Evolutionary conservation across 441 rosid genomes (phyloP).

Genomic region (Corymbia citriodora): DNA sequence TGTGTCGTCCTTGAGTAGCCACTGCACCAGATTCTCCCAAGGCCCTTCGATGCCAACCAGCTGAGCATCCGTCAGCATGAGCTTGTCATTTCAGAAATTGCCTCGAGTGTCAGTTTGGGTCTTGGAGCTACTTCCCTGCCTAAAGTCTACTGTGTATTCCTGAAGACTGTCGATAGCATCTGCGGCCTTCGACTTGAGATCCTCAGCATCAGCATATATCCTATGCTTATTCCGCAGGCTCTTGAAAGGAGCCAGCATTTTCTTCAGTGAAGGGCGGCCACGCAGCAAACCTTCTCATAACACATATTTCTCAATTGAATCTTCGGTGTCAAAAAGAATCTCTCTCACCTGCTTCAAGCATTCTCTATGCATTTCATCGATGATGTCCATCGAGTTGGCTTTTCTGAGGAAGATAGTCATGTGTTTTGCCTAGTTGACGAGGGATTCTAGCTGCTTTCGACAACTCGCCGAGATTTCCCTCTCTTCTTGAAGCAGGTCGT

Average conservation of each 20-base stretch:
- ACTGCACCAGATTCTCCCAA: background rate
- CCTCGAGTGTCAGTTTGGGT: background rate
- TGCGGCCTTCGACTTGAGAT: background rate
- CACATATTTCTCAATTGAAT: background rate
- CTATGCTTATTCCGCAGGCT: background rate
- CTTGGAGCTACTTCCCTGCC: background rate
- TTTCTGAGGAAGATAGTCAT: background rate
- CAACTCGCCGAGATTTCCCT: background rate
- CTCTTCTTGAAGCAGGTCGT: background rate
- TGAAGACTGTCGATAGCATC: background rate
- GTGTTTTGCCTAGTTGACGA: background rate
- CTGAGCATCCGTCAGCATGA: background rate
- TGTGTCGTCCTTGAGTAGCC: background rate
- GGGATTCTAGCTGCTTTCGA: background rate
- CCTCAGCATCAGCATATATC: background rate
- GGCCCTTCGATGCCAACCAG: background rate
- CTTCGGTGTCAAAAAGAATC: background rate
- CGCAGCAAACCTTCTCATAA: background rate
- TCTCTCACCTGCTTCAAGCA: background rate
- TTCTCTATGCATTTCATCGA: background rate
- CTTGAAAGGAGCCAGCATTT: background rate
- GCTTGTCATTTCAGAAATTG: background rate
- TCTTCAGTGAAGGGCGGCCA: background rate
- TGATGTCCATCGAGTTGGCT: background rate
- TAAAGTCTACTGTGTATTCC: background rate